Evolutionary conservation across 2,329 filamentous ascomycete genomes (phyloP).

Genomic region (Apiospora saccharicola): DNA sequence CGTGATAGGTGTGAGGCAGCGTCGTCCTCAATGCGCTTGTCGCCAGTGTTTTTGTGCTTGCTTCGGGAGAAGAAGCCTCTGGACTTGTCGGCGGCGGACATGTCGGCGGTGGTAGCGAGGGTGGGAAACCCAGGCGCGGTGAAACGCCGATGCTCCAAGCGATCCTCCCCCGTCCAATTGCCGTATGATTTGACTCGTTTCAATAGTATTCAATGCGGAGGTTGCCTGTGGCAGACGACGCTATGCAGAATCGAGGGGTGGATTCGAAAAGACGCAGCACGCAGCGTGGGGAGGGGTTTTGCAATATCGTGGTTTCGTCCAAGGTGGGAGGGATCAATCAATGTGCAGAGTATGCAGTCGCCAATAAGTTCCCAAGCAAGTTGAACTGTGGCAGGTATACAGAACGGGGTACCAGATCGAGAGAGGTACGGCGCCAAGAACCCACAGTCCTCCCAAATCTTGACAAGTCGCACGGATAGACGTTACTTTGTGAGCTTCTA

Average conservation of each 20-base stretch:
- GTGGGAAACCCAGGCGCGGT: slow-evolving; percentile 32
- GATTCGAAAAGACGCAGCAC: neutral
- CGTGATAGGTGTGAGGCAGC: slow-evolving; percentile 69
- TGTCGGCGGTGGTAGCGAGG: slow-evolving; percentile 37
- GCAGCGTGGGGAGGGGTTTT: slow-evolving; percentile 15
- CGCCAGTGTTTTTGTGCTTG: slow-evolving; percentile 75
- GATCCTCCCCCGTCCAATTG: slow-evolving; percentile 28
- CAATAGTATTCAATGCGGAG: slow-evolving; percentile 18
- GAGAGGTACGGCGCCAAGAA: slow-evolving; percentile 10
- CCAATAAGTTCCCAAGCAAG: slow-evolving; percentile 1
- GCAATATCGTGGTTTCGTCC: slow-evolving; percentile 19
- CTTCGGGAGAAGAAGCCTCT: slow-evolving; percentile 89
- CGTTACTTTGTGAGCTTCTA: slow-evolving; percentile 21
- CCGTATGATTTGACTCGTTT: slow-evolving; percentile 13
- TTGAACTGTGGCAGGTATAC: slow-evolving; percentile 16
- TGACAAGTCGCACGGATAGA: slow-evolving; percentile 18
- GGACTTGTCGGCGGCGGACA: slow-evolving; percentile 77
- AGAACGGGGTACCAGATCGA: slow-evolving; percentile 1
- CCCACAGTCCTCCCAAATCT: slow-evolving; percentile 19
- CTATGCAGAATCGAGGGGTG: slow-evolving; percentile 15
- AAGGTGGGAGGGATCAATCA: slow-evolving; percentile 5
- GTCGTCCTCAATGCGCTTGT: slow-evolving; percentile 70
- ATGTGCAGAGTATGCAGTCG: neutral
- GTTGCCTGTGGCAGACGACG: neutral
- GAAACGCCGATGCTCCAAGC: slow-evolving; percentile 38